phyloP scores from a whole-genome alignment of 768 basidiomycete species.

The Pleurotus sapidus region DNA sequence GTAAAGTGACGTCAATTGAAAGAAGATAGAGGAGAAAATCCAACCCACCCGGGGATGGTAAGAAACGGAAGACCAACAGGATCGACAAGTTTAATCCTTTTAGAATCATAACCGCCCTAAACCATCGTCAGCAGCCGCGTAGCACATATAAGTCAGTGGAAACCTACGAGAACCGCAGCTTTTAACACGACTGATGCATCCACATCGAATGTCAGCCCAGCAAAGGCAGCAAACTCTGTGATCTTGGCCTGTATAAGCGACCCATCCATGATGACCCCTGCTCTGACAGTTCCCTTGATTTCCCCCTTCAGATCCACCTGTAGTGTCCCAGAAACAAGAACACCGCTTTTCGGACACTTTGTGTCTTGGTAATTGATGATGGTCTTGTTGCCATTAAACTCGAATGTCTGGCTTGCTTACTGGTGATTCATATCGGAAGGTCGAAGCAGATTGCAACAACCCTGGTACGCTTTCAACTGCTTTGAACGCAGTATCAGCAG shows the following conservation, averaged over 20 bases:
- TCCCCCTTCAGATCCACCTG: conserved; percentile 11
- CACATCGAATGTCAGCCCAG: conserved; percentile 21
- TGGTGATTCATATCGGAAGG: conserved; percentile 15
- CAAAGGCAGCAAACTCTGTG: conserved; percentile 21
- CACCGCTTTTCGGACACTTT: conserved; percentile 3
- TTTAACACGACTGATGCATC: conserved; percentile 12
- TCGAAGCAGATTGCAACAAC: not conserved
- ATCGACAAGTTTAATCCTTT: conserved; percentile 24
- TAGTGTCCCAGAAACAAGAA: not conserved
- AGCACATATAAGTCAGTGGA: no score
- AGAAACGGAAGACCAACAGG: conserved; percentile 26
- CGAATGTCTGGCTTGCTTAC: conserved; percentile 14
- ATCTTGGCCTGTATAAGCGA: conserved; percentile 27
- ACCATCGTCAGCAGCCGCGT: not conserved
- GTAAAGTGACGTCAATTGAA: no score
- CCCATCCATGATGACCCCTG: conserved; percentile 23
- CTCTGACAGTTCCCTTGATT: conserved; percentile 15
- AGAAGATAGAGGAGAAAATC: not conserved
- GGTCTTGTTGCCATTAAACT: conserved; percentile 15
- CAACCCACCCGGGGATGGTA: conserved; percentile 27
- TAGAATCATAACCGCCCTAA: conserved; percentile 25
- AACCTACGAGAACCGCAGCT: conserved; percentile 14
- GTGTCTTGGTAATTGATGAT: conserved; percentile 14
- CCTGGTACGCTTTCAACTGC: not conserved
- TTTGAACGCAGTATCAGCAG: not conserved